A percentile compares a stretch with the other conserved stretches of the same genome.
These are phyloP conservation scores for Priceomyces fermenticarens DNA, from an alignment of 805 yeast species.

Conservation along the genomic window DNA sequence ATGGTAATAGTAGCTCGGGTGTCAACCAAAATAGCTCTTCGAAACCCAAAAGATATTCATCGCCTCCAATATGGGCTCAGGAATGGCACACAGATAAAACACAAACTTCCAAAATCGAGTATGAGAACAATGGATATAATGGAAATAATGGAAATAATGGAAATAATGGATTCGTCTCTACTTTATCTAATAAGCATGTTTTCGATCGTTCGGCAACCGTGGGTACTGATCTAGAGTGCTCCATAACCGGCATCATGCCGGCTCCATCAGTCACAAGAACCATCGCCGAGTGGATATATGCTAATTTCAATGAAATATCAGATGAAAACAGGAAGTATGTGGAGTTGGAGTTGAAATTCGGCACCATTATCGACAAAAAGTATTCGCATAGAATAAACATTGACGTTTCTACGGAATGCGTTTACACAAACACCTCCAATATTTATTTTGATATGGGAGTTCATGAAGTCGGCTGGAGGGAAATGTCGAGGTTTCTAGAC, in stretches of 20 bases:
- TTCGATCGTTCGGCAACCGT: constrained; percentile 29
- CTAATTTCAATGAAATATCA: constrained; percentile 66
- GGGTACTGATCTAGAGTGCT: constrained; percentile 41
- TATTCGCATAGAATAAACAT: constrained; percentile 60
- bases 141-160: not conserved
- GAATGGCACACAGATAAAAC: constrained; percentile 54
- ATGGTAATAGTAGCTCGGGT: not conserved
- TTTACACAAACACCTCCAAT: constrained; percentile 53
- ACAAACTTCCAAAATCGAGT: not conserved
- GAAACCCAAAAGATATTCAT: constrained; percentile 61
- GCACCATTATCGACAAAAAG: constrained; percentile 62
- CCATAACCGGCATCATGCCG: constrained; percentile 73
- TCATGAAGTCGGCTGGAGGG: constrained; percentile 59
- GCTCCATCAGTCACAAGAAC: constrained; percentile 78
- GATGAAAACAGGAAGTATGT: constrained; percentile 50
- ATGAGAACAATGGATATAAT: not conserved
- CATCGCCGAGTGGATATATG: constrained; percentile 86
- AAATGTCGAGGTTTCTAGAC: constrained; percentile 50
- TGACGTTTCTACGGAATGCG: constrained; percentile 67
- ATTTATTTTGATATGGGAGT: constrained; percentile 64
- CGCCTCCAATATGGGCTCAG: constrained; percentile 82
- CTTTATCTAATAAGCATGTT: constrained; percentile 23
- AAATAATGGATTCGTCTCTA: constrained; percentile 1
- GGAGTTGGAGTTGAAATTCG: constrained; percentile 75
- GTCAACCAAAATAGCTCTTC: not conserved